Evolutionary conservation across 1,284 basidiomycete genomes (phyloP), one percentile per base, ranked within the genome.

Genomic region (Fomitopsis betulina): DNA sequence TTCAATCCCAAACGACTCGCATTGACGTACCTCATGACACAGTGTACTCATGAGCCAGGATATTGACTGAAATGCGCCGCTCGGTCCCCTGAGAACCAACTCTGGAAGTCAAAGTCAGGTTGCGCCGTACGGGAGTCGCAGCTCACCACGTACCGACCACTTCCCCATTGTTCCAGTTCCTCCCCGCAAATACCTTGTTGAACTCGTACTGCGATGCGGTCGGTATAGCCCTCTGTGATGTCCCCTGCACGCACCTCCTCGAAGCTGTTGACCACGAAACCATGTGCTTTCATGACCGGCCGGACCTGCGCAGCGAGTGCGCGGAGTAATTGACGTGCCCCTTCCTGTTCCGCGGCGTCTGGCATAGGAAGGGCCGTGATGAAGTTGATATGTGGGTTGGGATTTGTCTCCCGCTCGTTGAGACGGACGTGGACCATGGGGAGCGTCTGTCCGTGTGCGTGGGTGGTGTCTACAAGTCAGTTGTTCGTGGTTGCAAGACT

Each of bases 101-200:
- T 93, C 90, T 90, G 60, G 45, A 17, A 27, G 21, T 19, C 10
- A 32, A 12, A 27, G 30, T 15, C 47, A 30, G 5, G 23, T 6
- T 6, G 6, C 32, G 25, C 54, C 27, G 30, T 15, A 39, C 30
- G 19, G 40, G 33, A 38, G 8, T 8, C 40, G 15, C 49, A 39
- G 8, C 27, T 5, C 45, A 9, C 8, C 43, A 63, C 81, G 62
- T 62, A 87, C 89, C 89, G 57, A 93, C 75, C 12, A 82, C 85
- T 71, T 92, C 89, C 2, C 90, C 91, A 58, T 76, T 76, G 59
- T 91, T 88, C 90, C 90, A 93, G 67, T 92, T 93, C 47, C 90
- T 78, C 4, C 89, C 90, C 13, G 84, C 80, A 70, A 93, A 93
- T 7, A 93, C 88, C 12, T 63, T 67, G 68, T 93, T 93, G 66